A percentile compares a stretch with the other conserved stretches of the same genome.
Conservation (phyloP, 2,329 filamentous ascomycete species). For the Aureobasidium musti region DNA sequence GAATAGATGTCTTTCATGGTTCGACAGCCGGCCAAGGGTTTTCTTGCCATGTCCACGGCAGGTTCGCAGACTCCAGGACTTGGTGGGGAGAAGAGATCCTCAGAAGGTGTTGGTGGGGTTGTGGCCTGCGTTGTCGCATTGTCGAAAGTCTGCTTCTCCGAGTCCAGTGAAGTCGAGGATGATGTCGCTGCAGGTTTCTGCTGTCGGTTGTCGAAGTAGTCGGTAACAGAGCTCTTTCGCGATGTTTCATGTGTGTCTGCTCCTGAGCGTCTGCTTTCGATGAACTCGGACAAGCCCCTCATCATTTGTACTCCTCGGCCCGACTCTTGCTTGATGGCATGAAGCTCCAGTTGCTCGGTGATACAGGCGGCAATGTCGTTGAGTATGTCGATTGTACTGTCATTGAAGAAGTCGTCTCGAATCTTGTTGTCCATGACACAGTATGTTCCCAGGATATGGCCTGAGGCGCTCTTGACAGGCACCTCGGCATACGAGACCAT, state of each 20-base stretch:
- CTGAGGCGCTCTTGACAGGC: constrained; percentile 39
- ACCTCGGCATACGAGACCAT: constrained; percentile 43
- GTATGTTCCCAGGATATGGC: constrained; percentile 41
- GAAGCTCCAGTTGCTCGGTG: constrained; percentile 33
- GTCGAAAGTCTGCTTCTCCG: not conserved
- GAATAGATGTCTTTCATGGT: constrained; percentile 44
- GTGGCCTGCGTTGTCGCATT: not conserved
- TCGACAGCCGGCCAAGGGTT: constrained; percentile 32
- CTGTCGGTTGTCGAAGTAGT: not conserved
- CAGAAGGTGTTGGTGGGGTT: not conserved
- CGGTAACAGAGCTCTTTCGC: not conserved
- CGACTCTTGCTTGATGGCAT: constrained; percentile 29
- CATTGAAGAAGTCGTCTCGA: constrained; percentile 32
- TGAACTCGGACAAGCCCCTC: constrained; percentile 32
- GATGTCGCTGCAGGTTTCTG: not conserved
- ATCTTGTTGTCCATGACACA: constrained; percentile 41
- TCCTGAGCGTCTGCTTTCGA: constrained; percentile 27
- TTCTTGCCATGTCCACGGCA: not conserved
- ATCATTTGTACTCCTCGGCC: constrained; percentile 32
- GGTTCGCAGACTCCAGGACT: constrained; percentile 1
- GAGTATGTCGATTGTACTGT: constrained; percentile 32
- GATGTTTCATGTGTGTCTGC: not conserved
- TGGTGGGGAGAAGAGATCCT: not conserved
- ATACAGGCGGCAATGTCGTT: constrained; percentile 32
- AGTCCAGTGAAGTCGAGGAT: not conserved